A percentile compares a stretch with the other conserved stretches of the same genome.
phyloP scores from a whole-genome alignment of 1,139 yeast genomes.

The Blastobotrys illinoisensis region DNA sequence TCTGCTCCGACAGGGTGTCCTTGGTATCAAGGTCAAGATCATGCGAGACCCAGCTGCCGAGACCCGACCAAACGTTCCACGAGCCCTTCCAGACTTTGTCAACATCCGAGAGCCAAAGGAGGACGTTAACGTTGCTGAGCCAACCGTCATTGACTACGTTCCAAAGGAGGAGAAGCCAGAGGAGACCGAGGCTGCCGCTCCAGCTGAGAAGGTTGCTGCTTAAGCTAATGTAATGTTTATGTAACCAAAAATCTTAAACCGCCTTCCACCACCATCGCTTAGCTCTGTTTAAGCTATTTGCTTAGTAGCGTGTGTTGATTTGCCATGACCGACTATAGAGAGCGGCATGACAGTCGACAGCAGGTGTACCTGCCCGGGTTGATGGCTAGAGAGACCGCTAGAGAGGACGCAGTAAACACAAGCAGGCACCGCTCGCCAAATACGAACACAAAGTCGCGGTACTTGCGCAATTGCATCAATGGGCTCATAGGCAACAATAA shows the following conservation, averaged over 20 bases:
- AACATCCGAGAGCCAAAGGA: constrained; percentile 96
- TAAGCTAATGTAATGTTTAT: constrained; percentile 7
- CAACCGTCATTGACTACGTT: constrained; percentile 51
- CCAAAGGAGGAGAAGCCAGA: constrained; percentile 25
- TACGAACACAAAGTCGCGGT: neutral
- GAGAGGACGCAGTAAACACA: neutral
- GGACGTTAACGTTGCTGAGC: constrained; percentile 82
- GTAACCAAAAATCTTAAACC: constrained; percentile 2
- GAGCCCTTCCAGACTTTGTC: constrained; percentile 91
- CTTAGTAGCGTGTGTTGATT: constrained; percentile 3
- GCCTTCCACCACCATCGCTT: neutral
- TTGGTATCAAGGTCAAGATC: constrained; percentile 98
- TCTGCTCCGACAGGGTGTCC: constrained; percentile 99
- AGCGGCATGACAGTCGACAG: neutral
- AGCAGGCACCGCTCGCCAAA: neutral
- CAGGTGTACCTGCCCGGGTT: neutral
- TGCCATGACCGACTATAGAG: neutral
- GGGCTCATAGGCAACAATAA: neutral
- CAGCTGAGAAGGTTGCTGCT: constrained; percentile 15
- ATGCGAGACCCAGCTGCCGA: constrained; percentile 97
- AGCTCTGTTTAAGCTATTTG: neutral
- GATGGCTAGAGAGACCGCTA: neutral
- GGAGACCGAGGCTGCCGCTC: constrained; percentile 21
- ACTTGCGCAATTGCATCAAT: neutral
- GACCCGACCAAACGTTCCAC: constrained; percentile 77